Evolutionary conservation across 1,139 yeast species (phyloP).

Genomic region (Hyphopichia pseudoburtonii): DNA sequence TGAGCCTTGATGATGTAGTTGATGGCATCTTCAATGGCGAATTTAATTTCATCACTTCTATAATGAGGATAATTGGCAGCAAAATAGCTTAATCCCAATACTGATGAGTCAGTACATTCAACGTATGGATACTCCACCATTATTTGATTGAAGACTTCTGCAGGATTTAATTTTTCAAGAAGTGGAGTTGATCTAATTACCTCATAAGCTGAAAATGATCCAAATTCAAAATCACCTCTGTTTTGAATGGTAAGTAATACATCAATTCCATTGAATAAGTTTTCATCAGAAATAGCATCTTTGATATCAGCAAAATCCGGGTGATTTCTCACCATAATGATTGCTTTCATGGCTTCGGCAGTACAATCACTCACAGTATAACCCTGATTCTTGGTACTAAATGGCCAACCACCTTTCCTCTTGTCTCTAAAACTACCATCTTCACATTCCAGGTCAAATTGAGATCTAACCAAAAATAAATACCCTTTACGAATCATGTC

Average conservation of each 20-base stretch:
- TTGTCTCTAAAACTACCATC: constrained; percentile 80
- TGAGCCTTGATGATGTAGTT: constrained; percentile 70
- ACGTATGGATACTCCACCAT: constrained; percentile 99
- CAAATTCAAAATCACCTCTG: constrained; percentile 75
- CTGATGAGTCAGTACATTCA: constrained; percentile 96
- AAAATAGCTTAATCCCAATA: constrained; percentile 83
- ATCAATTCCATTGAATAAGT: constrained; percentile 66
- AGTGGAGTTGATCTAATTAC: constrained; percentile 78
- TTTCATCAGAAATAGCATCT: constrained; percentile 50
- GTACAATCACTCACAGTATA: constrained; percentile 97
- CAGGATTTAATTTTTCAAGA: constrained; percentile 82
- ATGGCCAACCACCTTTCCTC: constrained; percentile 95
- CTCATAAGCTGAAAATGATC: constrained; percentile 93
- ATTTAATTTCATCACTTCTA: constrained; percentile 60
- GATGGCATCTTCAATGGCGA: constrained; percentile 72
- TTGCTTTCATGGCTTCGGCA: constrained; percentile 92
- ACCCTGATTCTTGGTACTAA: constrained; percentile 93
- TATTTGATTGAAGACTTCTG: constrained; percentile 95
- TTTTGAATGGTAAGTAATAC: constrained; percentile 66
- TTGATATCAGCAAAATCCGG: constrained; percentile 40
- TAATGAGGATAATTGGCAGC: constrained; percentile 62
- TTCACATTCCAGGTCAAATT: constrained; percentile 78
- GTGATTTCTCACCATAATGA: constrained; percentile 82
- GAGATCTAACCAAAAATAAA: constrained; percentile 74
- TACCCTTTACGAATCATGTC: constrained; percentile 64